Base-by-base conservation (phyloP, 2,329 filamentous ascomycete genomes). In the Penicillium sp. region DNA sequence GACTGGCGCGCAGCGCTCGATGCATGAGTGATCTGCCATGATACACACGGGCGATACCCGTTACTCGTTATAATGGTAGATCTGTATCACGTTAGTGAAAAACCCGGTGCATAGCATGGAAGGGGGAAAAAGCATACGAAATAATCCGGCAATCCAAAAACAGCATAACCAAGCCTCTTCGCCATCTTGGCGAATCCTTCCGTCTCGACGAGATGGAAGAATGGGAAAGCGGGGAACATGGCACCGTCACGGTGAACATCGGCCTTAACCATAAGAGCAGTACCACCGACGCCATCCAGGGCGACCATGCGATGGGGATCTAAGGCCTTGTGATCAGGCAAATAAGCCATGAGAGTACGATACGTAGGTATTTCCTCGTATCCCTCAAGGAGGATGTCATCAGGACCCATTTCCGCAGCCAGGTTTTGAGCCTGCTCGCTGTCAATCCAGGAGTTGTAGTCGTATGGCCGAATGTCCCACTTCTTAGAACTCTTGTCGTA, bases 171-270 rank as follows among this genome's bases (percentile, higher is more conserved):
- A 67, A 99, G 73, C 60, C 94, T 81, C 70, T 84, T 87, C 12
- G 92, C 92, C 94, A 99, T 99, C 76, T 93, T 96, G 16, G 94
- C 92, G 67, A 99, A 99, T 0, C 94, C 94, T 69, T 99, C 94
- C 0, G 94, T 97, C 79, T 99, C 94, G 56, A 99, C 95, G 55
- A 99, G 80, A 73, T 99, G 88, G 70, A 96, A 97, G 69, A 99
- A 99, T 3, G 93, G 76, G 70, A 99, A 99, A 0, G 94, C 84
- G 16, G 94, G 94, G 76, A 99, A 99, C 93, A 97, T 99, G 70
- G 94, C 93, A 18, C 94, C 94, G 67, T 99, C 94, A 24, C 94
- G 85, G 71, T 99, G 94, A 23, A 99, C 94, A 54, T 97, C 92
- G 1, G 92, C 94, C 77, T 96, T 96, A 54, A 99, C 94, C 66